Percentiles rank a stretch among this genome's conserved stretches.
Conservation (phyloP, 306 rosid genomes). For the Sophora flavescens region DNA sequence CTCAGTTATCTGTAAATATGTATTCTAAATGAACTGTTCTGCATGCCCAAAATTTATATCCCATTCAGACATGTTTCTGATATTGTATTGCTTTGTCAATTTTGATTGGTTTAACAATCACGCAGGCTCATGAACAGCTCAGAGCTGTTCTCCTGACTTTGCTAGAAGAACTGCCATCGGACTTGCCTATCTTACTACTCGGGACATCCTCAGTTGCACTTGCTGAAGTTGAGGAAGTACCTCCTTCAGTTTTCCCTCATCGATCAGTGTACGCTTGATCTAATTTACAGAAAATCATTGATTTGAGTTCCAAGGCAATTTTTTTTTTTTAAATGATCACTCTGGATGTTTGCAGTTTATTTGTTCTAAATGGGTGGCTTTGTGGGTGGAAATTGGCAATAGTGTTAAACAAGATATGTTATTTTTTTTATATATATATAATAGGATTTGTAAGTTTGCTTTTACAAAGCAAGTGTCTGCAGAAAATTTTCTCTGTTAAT, state of each 20-base stretch:
- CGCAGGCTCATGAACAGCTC: slow-evolving; percentile 96
- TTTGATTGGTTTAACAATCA: slow-evolving; percentile 45
- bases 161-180: slow-evolving; percentile 90
- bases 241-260: slow-evolving; percentile 70
- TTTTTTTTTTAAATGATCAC: slow-evolving; percentile 8
- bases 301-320: slow-evolving; percentile 19
- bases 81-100: slow-evolving; percentile 35
- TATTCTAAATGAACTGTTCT: slow-evolving; percentile 37
- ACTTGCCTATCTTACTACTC: slow-evolving; percentile 81
- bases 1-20: slow-evolving; percentile 30
- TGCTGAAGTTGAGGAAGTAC: slow-evolving; percentile 76
- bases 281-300: slow-evolving; percentile 36
- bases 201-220: slow-evolving; percentile 75
- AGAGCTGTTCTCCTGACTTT: slow-evolving; percentile 91
- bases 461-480: slow-evolving; percentile 26
- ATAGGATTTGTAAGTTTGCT: neutral
- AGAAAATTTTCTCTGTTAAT: neutral
- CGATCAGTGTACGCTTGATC: slow-evolving; percentile 71
- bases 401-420: slow-evolving; percentile 23
- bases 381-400: slow-evolving; percentile 24
- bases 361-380: slow-evolving; percentile 29
- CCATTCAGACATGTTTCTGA: slow-evolving; percentile 21
- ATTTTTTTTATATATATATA: slow-evolving; percentile 18
- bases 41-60: slow-evolving; percentile 30
- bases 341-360: slow-evolving; percentile 7